Conservation (phyloP, 1,284 basidiomycete species). For the Grifola frondosa region DNA sequence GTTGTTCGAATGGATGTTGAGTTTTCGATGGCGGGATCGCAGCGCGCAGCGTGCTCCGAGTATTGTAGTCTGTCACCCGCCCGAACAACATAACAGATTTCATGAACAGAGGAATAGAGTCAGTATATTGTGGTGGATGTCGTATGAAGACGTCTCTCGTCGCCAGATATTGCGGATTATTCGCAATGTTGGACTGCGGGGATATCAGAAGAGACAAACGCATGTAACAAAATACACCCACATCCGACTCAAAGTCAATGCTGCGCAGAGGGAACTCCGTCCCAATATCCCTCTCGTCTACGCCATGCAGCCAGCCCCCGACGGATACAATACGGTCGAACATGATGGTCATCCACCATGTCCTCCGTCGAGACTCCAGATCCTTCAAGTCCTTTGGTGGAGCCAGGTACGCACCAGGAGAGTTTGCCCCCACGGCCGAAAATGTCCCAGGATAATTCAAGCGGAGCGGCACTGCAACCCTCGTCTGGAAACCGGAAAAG, state of each 20-base stretch:
- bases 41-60: constrained; percentile 64
- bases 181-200: constrained; percentile 41
- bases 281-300: constrained; percentile 78
- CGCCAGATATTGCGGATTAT: constrained; percentile 71
- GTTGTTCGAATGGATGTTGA: constrained; percentile 64
- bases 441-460: constrained; percentile 82
- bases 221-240: constrained; percentile 30
- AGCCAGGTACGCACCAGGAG: constrained; percentile 74
- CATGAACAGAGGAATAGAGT: constrained; percentile 74
- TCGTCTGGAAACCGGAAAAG: constrained; percentile 80
- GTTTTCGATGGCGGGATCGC: constrained; percentile 58
- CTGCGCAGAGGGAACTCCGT: constrained; percentile 75
- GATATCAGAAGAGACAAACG: neutral
- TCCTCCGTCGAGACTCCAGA: constrained; percentile 71
- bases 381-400: constrained; percentile 74
- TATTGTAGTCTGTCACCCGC: constrained; percentile 78
- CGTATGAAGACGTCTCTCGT: constrained; percentile 61
- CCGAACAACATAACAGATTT: constrained; percentile 83
- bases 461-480: constrained; percentile 79
- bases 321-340: constrained; percentile 83
- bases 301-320: constrained; percentile 84
- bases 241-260: constrained; percentile 72
- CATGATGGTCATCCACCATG: constrained; percentile 86
- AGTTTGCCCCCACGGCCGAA: constrained; percentile 54
- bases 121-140: constrained; percentile 74